Base-by-base conservation (phyloP, 2,329 filamentous ascomycete genomes). In the Trematosphaeria pertusa region DNA sequence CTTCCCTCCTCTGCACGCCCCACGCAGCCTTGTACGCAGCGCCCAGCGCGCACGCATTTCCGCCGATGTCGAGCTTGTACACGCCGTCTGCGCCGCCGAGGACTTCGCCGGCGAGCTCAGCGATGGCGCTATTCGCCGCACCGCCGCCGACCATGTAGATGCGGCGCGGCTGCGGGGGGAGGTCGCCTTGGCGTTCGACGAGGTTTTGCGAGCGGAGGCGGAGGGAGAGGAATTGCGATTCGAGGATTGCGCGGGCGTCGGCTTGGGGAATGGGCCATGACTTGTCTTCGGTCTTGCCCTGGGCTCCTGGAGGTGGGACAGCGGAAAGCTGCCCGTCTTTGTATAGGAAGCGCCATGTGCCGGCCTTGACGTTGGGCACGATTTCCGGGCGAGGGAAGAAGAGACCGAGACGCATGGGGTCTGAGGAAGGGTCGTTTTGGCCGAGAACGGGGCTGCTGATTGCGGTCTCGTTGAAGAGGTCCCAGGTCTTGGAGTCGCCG, bases 351-450 rank as follows among this genome's bases (percentile, higher is more conserved):
- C 91, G 87, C 89, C 91, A 97, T 36, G 88, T 92, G 39, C 94
- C 93, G 0, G 88, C 84, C 43, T 80, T 84, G 49, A 97, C 83
- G 69, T 96, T 96, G 39, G 94, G 94, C 4, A 99, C 93, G 66
- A 96, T 97, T 75, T 99, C 94, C 2, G 91, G 92, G 2, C 94
- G 86, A 12, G 91, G 89, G 73, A 97, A 99, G 79, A 92, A 97
- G n/a, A 97, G 83, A 1, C 91, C 94, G 21, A 97, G 76, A 70
- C 91, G 91, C 71, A 91, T 87, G n/a, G 78, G 77, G 52, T 86
- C 82, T 2, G 67, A 63, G 0, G 73, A 66, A 0, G 73, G 65
- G n/a, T 71, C 70, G 4, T 50, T 19, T 62, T 88, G 81, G 45
- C 85, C 88, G 5, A 97, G 78, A 0, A 87, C 83, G 1, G 87